A percentile compares a stretch with the other conserved stretches of the same genome.
phyloP scores from a whole-genome alignment of 495 filamentous ascomycete genomes.

The Aspergillus nidulans region DNA sequence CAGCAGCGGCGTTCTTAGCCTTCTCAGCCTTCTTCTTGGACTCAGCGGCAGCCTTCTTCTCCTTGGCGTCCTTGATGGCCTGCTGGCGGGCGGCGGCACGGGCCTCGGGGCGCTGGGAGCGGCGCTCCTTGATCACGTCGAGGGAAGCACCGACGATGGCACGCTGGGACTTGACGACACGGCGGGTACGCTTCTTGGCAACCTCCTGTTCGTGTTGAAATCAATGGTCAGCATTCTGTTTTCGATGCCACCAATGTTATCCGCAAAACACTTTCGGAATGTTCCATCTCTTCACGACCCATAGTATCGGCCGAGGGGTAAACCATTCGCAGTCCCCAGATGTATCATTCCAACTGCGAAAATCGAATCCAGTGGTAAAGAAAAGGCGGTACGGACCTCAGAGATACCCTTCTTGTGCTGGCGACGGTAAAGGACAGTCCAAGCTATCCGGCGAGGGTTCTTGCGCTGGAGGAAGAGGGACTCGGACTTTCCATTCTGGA shows the following conservation, averaged over 20 bases:
- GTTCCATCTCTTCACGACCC: conserved; percentile 5
- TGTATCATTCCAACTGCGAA: conserved; percentile 10
- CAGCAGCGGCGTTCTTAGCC: conserved; percentile 80
- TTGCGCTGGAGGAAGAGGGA: conserved; percentile 99
- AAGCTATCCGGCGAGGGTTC: conserved; percentile 98
- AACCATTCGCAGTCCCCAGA: neutral
- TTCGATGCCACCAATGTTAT: neutral
- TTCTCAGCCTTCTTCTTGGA: conserved; percentile 98
- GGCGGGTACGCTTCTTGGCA: conserved; percentile 98
- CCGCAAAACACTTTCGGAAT: neutral
- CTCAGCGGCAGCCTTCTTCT: conserved; percentile 84
- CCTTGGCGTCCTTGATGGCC: conserved; percentile 95
- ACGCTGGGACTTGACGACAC: conserved; percentile 97
- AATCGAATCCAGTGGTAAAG: conserved; percentile 17
- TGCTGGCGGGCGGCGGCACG: conserved; percentile 83
- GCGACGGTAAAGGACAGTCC: conserved; percentile 95
- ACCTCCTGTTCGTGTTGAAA: conserved; percentile 68
- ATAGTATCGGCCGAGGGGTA: conserved; percentile 6
- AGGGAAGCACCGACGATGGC: conserved; percentile 98
- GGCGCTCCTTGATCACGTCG: conserved; percentile 99
- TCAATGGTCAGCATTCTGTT: conserved; percentile 38
- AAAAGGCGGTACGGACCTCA: conserved; percentile 69
- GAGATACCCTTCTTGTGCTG: conserved; percentile 99
- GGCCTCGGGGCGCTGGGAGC: conserved; percentile 86
- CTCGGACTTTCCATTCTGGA: conserved; percentile 99